These are phyloP conservation scores for Deinandra increscens DNA, from an alignment of 129 eudicot species.

Conservation along the genomic window DNA sequence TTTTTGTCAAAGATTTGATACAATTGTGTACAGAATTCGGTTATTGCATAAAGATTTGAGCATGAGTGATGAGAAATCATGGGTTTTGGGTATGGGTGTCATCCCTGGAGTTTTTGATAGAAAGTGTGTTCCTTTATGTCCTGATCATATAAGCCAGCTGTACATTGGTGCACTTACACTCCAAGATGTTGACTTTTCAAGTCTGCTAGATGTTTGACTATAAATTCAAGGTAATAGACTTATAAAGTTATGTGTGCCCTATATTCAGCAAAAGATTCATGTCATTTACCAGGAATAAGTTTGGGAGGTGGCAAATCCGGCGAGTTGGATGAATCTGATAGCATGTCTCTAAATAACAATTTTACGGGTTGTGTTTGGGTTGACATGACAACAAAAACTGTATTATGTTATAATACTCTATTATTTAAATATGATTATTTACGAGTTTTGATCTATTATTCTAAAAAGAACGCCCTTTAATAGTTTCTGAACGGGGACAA, in stretches of 20 bases:
- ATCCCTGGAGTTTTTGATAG: conserved; percentile 51
- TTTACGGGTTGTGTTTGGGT: not conserved
- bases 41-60: conserved; percentile 48
- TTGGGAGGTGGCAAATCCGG: conserved; percentile 11
- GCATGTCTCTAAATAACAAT: not conserved
- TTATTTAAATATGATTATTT: not conserved
- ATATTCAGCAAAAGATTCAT: not conserved
- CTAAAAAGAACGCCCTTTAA: too few species aligned
- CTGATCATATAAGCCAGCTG: conserved; percentile 54
- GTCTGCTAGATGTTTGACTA: conserved; percentile 27
- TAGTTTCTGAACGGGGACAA: too few species aligned
- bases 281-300: not conserved
- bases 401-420: not conserved
- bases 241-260: not conserved
- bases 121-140: conserved; percentile 70
- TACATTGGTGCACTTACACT: conserved; percentile 69
- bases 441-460: not conserved
- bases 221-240: conserved; percentile 9
- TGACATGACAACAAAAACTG: not conserved
- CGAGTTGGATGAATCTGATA: not conserved
- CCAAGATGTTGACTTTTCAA: conserved; percentile 63
- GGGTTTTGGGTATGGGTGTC: conserved; percentile 64
- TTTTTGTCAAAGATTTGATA: conserved; percentile 59
- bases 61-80: conserved; percentile 34
- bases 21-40: conserved; percentile 58